Base-by-base conservation (phyloP, 2,329 filamentous ascomycete genomes). In the Biscogniauxia sp. region DNA sequence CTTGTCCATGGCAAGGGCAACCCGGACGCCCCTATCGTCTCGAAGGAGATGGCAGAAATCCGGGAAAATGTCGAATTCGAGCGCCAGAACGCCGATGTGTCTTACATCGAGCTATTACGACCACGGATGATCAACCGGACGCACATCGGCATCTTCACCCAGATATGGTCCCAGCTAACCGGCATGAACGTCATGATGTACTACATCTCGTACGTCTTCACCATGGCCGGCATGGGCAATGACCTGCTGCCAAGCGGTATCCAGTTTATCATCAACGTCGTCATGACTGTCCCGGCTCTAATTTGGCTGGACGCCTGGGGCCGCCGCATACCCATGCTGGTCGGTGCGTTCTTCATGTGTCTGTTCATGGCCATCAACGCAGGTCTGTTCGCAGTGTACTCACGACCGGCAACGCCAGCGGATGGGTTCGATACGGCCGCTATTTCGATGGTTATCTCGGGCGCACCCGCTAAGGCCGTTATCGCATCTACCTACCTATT, bases 201-300 rank as follows among this genome's bases (percentile, higher is more conserved):
- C 75, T 89, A 90, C 69, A 88, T 89, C 64, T 82, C 80, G 54
- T 90, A 90, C 65, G 83, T 91, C 61, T 91, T 91, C 73, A 80
- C 80, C 11, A 92, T 92, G 89, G 88, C 88, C 17, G 88, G 88
- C 9, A 78, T 89, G n/a, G 77, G 74, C 1, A 82, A 84, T 66
- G 81, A 80, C 57, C 80, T 92, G 8, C 74, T 90, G 52, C 83
- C 88, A 7, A 89, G 86, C 19, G 86, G 84, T 9, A 91, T 91
- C 64, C 86, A 91, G 70, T 91, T 90, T 72, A 81, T 93, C 68
- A 91, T 94, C 79, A 93, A 93, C 73, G 90, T 94, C 1, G 62
- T 88, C 56, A 91, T 92, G 87, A 94, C 91, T 0, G 73, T 93
- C 2, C 89, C 90, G 0, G 90, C 90, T 1, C 81, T 94, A 23